phyloP scores from a whole-genome alignment of 2,329 filamentous ascomycete genomes.

The Aspergillus neotritici region DNA sequence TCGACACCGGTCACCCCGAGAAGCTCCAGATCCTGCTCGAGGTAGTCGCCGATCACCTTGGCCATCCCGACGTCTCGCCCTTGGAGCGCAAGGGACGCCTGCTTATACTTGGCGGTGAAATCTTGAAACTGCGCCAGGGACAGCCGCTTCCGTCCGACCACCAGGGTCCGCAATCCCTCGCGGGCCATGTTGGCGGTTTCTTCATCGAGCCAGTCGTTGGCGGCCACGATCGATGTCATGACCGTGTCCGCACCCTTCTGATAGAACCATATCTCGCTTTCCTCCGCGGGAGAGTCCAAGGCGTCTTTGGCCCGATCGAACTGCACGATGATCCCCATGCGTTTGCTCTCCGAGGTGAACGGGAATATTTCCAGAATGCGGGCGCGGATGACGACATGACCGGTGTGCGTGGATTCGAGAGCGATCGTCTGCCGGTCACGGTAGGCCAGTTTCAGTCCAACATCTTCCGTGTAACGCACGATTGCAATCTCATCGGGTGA shows the following conservation, averaged over 20 bases:
- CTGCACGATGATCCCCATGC: conserved; percentile 94
- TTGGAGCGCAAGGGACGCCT: conserved; percentile 73
- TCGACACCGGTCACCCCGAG: conserved; percentile 97
- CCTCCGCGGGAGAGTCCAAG: conserved; percentile 47
- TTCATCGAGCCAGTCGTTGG: conserved; percentile 98
- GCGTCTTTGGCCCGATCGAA: conserved; percentile 60
- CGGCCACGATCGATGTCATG: conserved; percentile 90
- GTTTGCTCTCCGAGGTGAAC: conserved; percentile 94
- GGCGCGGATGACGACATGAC: conserved; percentile 71
- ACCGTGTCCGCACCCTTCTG: conserved; percentile 98
- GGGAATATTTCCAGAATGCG: conserved; percentile 92
- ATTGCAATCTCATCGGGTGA: conserved; percentile 98
- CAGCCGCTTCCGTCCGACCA: conserved; percentile 86
- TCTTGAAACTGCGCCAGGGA: conserved; percentile 72
- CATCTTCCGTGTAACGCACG: conserved; percentile 87
- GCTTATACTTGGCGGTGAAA: conserved; percentile 68
- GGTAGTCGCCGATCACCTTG: conserved; percentile 67
- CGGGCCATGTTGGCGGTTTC: conserved; percentile 99
- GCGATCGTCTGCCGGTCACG: conserved; percentile 83
- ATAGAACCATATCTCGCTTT: conserved; percentile 92
- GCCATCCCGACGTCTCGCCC: conserved; percentile 79
- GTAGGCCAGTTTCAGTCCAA: conserved; percentile 76
- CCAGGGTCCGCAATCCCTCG: conserved; percentile 87
- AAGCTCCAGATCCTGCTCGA: conserved; percentile 85
- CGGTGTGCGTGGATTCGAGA: conserved; percentile 69